phyloP scores from a whole-genome alignment of 768 basidiomycete species.

The Mrakia blollopis region DNA sequence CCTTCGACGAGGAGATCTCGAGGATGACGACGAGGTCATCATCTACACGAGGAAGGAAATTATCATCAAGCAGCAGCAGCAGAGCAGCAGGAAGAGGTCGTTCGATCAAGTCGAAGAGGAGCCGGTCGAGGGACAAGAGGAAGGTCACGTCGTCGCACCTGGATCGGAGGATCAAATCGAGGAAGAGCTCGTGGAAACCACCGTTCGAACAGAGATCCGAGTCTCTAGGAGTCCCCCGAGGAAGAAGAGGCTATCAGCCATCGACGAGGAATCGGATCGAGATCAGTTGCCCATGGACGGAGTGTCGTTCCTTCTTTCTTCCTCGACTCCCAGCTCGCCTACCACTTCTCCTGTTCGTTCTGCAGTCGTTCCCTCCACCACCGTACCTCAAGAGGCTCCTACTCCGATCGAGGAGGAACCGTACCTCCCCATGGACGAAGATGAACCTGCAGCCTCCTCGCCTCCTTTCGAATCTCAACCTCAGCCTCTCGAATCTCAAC shows the following conservation, averaged over 20 bases:
- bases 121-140: neutral
- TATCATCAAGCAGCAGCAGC: neutral
- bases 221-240: neutral
- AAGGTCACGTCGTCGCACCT: neutral
- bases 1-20: neutral
- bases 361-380: neutral
- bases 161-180: neutral
- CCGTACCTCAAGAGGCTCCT: neutral
- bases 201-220: neutral
- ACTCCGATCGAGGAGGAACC: neutral
- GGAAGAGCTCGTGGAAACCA: neutral
- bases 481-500: too few species aligned
- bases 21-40: neutral
- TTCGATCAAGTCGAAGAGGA: constrained; percentile 1
- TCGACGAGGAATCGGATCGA: neutral
- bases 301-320: neutral
- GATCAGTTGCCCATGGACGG: neutral
- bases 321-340: constrained; percentile 2
- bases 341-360: neutral
- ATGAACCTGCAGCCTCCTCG: neutral
- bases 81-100: constrained; percentile 1
- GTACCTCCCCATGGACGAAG: neutral
- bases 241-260: neutral
- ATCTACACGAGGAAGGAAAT: constrained; percentile 4
- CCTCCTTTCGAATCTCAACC: neutral